phyloP scores from a whole-genome alignment of 208 protist genomes.

The Wallacemonas sp. region DNA sequence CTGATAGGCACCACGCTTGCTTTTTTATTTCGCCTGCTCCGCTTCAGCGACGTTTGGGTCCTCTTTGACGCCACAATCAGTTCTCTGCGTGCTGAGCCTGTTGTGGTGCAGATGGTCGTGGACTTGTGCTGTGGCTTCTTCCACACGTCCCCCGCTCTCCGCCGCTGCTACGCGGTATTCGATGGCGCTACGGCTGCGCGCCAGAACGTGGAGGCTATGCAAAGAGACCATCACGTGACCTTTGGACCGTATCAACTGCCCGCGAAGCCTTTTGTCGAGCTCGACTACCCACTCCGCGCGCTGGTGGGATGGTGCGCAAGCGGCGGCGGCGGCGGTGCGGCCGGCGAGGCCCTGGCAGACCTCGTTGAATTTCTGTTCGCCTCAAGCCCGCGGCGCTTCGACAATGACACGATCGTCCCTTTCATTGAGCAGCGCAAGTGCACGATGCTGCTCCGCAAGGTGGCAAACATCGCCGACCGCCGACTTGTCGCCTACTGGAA shows the following conservation, averaged over 20 bases:
- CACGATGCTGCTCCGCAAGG: constrained; percentile 32
- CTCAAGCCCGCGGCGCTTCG: neutral
- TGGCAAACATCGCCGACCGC: constrained; percentile 32
- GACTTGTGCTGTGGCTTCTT: constrained; percentile 62
- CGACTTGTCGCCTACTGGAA: neutral
- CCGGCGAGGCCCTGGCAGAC: constrained; percentile 17
- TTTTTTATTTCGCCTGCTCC: constrained; percentile 51
- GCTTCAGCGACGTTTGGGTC: constrained; percentile 69
- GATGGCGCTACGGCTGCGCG: constrained; percentile 8
- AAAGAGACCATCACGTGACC: constrained; percentile 6
- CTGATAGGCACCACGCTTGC: constrained; percentile 54
- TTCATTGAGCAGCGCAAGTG: constrained; percentile 34
- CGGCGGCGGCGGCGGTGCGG: neutral
- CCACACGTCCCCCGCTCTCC: constrained; percentile 14
- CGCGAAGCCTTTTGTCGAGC: constrained; percentile 38
- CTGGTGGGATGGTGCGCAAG: constrained; percentile 28
- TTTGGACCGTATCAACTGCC: constrained; percentile 40
- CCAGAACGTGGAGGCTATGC: neutral
- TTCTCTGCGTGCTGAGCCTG: constrained; percentile 19
- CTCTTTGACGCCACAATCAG: constrained; percentile 47
- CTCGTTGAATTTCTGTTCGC: constrained; percentile 7
- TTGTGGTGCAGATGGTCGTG: constrained; percentile 46
- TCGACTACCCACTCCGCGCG: constrained; percentile 46
- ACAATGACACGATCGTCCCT: constrained; percentile 27
- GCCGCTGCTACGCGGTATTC: constrained; percentile 5